These are phyloP conservation scores for Penicillium alfredii DNA, from an alignment of 495 filamentous ascomycete species.

Conservation along the genomic window DNA sequence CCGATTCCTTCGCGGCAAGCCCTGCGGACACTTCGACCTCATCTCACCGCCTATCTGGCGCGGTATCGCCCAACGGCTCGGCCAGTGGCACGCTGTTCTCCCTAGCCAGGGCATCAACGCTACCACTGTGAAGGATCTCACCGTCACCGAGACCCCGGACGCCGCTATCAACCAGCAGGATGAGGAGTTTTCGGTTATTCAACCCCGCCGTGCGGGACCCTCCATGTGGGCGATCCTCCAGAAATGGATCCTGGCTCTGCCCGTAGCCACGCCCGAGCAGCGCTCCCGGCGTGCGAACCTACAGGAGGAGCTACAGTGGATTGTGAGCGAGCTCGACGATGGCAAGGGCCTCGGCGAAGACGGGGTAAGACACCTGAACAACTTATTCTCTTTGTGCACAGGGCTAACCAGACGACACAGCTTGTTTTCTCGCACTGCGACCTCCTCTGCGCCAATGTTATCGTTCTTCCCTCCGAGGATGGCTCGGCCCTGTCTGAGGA, in stretches of 20 bases:
- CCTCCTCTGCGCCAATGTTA: constrained; percentile 90
- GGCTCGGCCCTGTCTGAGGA: constrained; percentile 26
- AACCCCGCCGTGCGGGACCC: constrained; percentile 58
- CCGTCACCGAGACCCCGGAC: constrained; percentile 22
- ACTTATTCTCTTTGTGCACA: too few relatives aligned
- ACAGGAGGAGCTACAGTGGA: constrained; percentile 65
- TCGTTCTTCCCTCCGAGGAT: constrained; percentile 57
- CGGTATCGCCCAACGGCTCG: constrained; percentile 75
- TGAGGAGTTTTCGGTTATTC: constrained; percentile 46
- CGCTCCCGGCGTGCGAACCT: constrained; percentile 57
- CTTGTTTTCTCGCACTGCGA: constrained; percentile 94
- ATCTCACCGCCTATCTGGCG: constrained; percentile 65
- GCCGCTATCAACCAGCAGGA: constrained; percentile 12
- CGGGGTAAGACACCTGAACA: constrained; percentile 50
- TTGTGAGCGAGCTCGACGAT: constrained; percentile 64
- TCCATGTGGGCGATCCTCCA: constrained; percentile 93
- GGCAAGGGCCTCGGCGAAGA: constrained; percentile 64
- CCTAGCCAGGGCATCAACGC: constrained; percentile 20
- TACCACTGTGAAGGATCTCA: constrained; percentile 6
- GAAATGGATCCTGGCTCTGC: constrained; percentile 89
- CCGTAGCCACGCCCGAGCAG: constrained; percentile 61
- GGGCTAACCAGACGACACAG: constrained; percentile 35
- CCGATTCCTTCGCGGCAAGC: constrained; percentile 74
- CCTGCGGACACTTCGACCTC: constrained; percentile 75
- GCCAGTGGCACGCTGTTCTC: constrained; percentile 87